Evolutionary conservation across 2,329 filamentous ascomycete species (phyloP).

Genomic region (Annulohypoxylon truncatum): DNA sequence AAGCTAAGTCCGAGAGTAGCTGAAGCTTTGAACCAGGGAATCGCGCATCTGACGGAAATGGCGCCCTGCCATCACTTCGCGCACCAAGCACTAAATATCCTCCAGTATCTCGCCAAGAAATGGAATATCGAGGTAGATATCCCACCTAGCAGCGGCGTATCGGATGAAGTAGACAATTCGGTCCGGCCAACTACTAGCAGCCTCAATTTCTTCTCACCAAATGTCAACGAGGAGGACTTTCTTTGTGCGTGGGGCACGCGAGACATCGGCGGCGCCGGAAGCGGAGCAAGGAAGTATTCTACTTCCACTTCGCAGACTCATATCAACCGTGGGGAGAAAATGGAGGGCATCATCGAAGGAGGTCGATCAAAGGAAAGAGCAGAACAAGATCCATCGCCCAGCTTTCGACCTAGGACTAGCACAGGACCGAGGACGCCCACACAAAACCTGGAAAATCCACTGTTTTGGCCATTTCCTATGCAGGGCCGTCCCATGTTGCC

Average conservation of each 20-base stretch:
- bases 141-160: slow-evolving; percentile 41
- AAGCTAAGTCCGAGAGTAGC: slow-evolving; percentile 56
- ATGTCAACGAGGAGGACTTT: slow-evolving; percentile 61
- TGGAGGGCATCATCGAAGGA: slow-evolving; percentile 41
- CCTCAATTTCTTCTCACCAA: slow-evolving; percentile 68
- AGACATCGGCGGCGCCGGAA: slow-evolving; percentile 18
- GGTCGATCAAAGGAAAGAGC: slow-evolving; percentile 18
- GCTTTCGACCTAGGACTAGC: slow-evolving; percentile 20
- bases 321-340: slow-evolving; percentile 34
- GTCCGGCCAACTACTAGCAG: slow-evolving; percentile 63
- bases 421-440: slow-evolving; percentile 32
- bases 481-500: slow-evolving; percentile 67
- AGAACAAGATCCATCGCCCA: slow-evolving; percentile 26
- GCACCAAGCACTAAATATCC: slow-evolving; percentile 69
- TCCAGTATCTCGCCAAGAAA: slow-evolving; percentile 67
- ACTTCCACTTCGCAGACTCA: slow-evolving; percentile 27
- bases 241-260: slow-evolving; percentile 59
- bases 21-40: slow-evolving; percentile 63
- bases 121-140: slow-evolving; percentile 68
- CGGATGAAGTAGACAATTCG: slow-evolving; percentile 54
- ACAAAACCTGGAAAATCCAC: slow-evolving; percentile 61
- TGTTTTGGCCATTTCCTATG: slow-evolving; percentile 72
- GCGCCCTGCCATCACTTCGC: slow-evolving; percentile 70
- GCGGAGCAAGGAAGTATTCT: slow-evolving; percentile 14
- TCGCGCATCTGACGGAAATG: slow-evolving; percentile 70